Base-by-base conservation (phyloP, 148 eudicot genomes). In the Cornus kousa region DNA sequence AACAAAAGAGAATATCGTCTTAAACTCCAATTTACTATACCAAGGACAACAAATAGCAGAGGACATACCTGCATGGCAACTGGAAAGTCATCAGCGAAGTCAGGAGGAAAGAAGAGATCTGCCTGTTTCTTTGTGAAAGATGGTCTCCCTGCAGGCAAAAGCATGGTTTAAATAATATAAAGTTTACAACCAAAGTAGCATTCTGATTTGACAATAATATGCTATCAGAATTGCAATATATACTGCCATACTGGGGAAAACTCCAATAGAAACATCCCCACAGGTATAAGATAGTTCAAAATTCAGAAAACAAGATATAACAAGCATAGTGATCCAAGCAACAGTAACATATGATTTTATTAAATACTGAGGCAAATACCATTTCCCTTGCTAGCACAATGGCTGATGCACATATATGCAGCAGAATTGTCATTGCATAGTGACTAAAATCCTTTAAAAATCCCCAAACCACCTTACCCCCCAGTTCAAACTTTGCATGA, bases 61-160 rank as follows among this genome's bases (percentile, higher is more conserved):
- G n/a, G n/a, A n/a, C n/a, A n/a, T n/a, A 96, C 99, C 99, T 96
- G 99, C 99, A 96, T 96, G 70, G 99, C 83, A 43, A 96, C 99
- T 5, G 99, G 99, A 81, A 96, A 96, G 77, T 96, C 98, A 75
- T 96, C 99, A 28, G 89, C 94, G 88, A 96, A 96, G 85, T 96
- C 99, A 37, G 98, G 99, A 78, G 99, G 99, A 65, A 96, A 96
- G 85, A 96, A 96, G 24, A 96, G 92, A 88, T 96, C 99, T 60
- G 98, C 98, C 83, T 96, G 99, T 79, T 96, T 96, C 86, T 96
- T 96, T 5, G 94, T 69, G 78, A 96, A 96, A 59, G 95, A 87
- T 43, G 95, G 87, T 79, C 88, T 93, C 67, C 99, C 99, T 96
- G 89, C 82, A 84, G 28, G 87, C 35, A 24, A 67, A 48, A 3